These are phyloP conservation scores for Escallonia rubra DNA, from an alignment of 129 eudicot species.

Conservation along the genomic window DNA sequence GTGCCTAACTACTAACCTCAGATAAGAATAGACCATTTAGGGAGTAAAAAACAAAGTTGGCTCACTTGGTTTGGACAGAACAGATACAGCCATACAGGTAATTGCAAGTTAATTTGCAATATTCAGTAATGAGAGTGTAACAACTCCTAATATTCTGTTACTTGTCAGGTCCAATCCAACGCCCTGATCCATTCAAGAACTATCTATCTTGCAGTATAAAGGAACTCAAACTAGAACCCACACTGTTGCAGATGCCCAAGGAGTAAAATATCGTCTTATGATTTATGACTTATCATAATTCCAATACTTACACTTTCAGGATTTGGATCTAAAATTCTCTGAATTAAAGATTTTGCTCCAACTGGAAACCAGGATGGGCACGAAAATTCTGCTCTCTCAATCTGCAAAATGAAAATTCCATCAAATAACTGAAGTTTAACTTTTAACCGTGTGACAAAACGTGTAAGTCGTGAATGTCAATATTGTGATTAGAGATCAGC, in stretches of 20 bases:
- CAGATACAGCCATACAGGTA: too few relatives aligned
- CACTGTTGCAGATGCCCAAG: too few relatives aligned
- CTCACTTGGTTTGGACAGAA: too few relatives aligned
- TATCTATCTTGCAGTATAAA: not conserved
- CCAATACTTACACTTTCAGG: constrained; percentile 72
- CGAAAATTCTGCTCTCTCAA: constrained; percentile 78
- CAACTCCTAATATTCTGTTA: too few relatives aligned
- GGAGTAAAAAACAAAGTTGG: too few relatives aligned
- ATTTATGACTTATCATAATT: constrained; percentile 6
- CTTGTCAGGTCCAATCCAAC: too few relatives aligned
- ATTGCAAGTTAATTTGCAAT: too few relatives aligned
- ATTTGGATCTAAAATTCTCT: constrained; percentile 84
- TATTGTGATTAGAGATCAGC: not conserved
- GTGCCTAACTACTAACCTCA: too few relatives aligned
- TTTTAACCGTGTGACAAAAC: not conserved
- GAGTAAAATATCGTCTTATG: not conserved
- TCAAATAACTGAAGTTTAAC: not conserved
- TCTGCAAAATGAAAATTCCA: constrained; percentile 42
- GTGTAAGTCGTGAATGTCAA: not conserved
- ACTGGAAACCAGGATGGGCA: constrained; percentile 92
- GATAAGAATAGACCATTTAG: too few relatives aligned
- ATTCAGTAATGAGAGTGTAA: too few relatives aligned
- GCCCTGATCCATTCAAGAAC: too few relatives aligned
- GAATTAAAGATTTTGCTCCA: constrained; percentile 92
- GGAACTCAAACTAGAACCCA: not conserved